Evolutionary conservation across 495 filamentous ascomycete genomes (phyloP).

Genomic region (Aspergillus indologenus): DNA sequence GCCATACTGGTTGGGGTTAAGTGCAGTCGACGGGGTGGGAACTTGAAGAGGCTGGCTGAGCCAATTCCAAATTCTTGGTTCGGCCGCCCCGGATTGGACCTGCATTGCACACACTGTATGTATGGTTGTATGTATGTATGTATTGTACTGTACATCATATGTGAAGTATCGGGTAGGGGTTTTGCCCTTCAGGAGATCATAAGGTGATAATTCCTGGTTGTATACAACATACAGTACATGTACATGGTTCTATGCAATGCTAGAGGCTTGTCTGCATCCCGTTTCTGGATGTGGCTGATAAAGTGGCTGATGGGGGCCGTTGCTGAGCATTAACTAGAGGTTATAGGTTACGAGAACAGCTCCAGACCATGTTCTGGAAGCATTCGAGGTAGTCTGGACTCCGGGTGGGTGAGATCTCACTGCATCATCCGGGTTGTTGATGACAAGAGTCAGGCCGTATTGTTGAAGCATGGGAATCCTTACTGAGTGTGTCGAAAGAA

Average conservation of each 20-base stretch:
- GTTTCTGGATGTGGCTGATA: neutral
- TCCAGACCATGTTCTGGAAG: neutral
- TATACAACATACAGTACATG: too few relatives aligned
- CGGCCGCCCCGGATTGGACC: neutral
- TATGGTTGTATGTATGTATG: too few relatives aligned
- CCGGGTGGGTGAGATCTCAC: neutral
- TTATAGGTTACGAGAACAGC: neutral
- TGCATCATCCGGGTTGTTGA: neutral
- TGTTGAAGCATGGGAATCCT: too few relatives aligned
- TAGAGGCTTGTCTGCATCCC: neutral
- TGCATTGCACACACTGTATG: too few relatives aligned
- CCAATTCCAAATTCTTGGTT: neutral
- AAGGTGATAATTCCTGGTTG: too few relatives aligned
- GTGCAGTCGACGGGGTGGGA: neutral
- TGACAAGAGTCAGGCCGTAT: neutral
- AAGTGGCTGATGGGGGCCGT: neutral
- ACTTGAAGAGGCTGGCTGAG: neutral
- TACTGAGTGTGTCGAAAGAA: too few relatives aligned
- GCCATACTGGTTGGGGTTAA: neutral
- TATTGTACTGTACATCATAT: too few relatives aligned
- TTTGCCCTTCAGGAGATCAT: too few relatives aligned
- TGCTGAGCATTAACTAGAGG: neutral
- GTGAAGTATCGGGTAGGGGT: too few relatives aligned
- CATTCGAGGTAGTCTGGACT: neutral
- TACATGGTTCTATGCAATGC: neutral